These are phyloP conservation scores for Rosa lucieae DNA, from an alignment of 306 rosid genomes.

Conservation along the genomic window DNA sequence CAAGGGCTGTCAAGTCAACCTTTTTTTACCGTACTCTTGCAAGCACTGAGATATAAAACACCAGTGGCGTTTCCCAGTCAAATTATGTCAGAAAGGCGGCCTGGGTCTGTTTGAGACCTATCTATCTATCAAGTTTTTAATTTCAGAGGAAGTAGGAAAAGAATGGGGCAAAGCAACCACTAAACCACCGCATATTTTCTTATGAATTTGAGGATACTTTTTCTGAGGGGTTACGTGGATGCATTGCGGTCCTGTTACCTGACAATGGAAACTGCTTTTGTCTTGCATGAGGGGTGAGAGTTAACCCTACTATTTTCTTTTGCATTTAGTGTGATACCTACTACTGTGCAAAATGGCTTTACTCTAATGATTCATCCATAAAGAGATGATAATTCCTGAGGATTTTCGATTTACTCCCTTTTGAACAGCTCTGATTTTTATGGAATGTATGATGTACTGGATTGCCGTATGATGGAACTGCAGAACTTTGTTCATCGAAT, in stretches of 20 bases:
- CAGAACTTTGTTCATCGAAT: not conserved
- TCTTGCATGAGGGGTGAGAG: constrained; percentile 20
- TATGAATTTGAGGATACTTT: constrained; percentile 24
- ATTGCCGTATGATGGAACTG: constrained; percentile 2
- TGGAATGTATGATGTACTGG: constrained; percentile 23
- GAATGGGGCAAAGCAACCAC: constrained; percentile 3
- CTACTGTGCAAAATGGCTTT: constrained; percentile 6
- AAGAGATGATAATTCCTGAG: constrained; percentile 23
- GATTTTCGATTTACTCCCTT: constrained; percentile 20
- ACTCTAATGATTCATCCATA: constrained; percentile 14
- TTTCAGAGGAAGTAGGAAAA: not conserved
- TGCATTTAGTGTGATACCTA: constrained; percentile 17
- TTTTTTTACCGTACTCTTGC: constrained; percentile 15
- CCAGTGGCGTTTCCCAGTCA: constrained; percentile 10
- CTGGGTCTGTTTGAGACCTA: not conserved
- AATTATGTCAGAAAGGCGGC: no score
- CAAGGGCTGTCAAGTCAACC: no score
- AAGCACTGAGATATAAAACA: not conserved
- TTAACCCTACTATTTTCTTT: constrained; percentile 24
- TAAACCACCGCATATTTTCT: constrained; percentile 14
- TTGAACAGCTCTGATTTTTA: constrained; percentile 37
- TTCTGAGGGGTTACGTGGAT: constrained; percentile 14
- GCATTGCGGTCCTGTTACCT: constrained; percentile 16
- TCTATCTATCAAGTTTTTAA: not conserved
- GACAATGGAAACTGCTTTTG: constrained; percentile 34